These are phyloP conservation scores for Angomonas deanei DNA, from an alignment of 208 protist species.

Conservation along the genomic window DNA sequence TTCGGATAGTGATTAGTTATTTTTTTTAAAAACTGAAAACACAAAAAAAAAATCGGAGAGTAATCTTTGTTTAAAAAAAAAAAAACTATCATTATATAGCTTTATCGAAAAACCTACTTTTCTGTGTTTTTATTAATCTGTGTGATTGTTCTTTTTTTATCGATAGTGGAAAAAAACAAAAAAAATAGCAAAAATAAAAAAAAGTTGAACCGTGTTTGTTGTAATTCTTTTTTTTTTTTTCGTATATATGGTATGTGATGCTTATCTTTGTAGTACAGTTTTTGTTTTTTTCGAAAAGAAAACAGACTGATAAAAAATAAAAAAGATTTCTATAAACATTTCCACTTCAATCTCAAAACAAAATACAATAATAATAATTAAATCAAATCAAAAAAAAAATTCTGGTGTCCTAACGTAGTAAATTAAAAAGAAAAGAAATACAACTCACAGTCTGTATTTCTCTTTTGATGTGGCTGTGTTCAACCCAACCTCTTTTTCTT, in stretches of 20 bases:
- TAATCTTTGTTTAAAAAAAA: too few relatives aligned
- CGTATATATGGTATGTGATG: too few relatives aligned
- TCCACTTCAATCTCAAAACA: not conserved
- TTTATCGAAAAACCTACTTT: too few relatives aligned
- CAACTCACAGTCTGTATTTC: too few relatives aligned
- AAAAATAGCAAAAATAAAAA: conserved; percentile 13
- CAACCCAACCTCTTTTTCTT: too few relatives aligned
- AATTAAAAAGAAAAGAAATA: too few relatives aligned
- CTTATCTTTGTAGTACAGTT: too few relatives aligned
- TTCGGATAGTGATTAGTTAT: not conserved
- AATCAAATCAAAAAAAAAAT: not conserved
- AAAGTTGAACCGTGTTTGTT: not conserved
- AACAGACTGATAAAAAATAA: not conserved
- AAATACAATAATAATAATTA: not conserved
- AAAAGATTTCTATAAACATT: conserved; percentile 3
- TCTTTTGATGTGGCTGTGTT: too few relatives aligned
- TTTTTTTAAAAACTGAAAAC: not conserved
- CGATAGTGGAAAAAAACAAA: conserved; percentile 4
- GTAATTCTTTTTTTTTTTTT: conserved; percentile 10
- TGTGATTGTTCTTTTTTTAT: not conserved
- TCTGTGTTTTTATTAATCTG: not conserved
- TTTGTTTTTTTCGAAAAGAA: not conserved
- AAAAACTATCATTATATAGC: too few relatives aligned
- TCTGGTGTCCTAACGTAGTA: too few relatives aligned
- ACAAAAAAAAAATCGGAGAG: too few relatives aligned